phyloP scores from a whole-genome alignment of 495 filamentous ascomycete species.

The Aspergillus hancockii region DNA sequence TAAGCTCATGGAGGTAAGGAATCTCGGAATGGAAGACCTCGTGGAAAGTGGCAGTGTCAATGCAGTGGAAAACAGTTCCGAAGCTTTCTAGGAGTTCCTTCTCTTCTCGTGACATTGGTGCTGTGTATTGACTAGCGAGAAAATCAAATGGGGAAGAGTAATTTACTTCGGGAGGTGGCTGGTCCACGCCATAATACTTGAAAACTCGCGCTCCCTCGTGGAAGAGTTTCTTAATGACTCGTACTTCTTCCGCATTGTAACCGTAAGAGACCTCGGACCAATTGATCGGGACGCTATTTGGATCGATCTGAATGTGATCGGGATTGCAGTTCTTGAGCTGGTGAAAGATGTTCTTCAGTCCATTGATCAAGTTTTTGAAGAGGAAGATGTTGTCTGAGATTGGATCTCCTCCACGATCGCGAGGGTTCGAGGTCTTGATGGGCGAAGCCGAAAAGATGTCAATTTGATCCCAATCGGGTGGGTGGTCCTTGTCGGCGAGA shows the following conservation, averaged over 20 bases:
- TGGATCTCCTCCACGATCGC: conserved; percentile 87
- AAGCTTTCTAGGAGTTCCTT: conserved; percentile 98
- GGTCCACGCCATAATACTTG: conserved; percentile 89
- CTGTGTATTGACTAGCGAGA: conserved; percentile 88
- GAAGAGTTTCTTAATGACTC: conserved; percentile 95
- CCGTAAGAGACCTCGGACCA: conserved; percentile 97
- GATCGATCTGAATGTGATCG: conserved; percentile 62
- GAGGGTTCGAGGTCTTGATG: conserved; percentile 91
- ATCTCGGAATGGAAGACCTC: conserved; percentile 98
- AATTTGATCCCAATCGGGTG: conserved; percentile 94
- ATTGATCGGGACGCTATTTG: conserved; percentile 75
- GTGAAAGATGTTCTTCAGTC: conserved; percentile 95
- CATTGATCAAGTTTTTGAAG: conserved; percentile 97
- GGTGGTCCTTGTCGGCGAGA: conserved; percentile 74
- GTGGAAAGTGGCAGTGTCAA: conserved; percentile 97
- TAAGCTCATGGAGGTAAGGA: conserved; percentile 93
- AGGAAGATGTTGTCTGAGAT: conserved; percentile 98
- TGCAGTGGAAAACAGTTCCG: conserved; percentile 96
- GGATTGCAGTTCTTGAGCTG: conserved; percentile 91
- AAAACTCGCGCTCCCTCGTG: conserved; percentile 95
- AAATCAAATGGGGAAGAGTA: conserved; percentile 82
- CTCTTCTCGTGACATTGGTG: conserved; percentile 89
- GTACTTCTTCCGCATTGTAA: conserved; percentile 95
- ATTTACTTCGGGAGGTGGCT: conserved; percentile 70
- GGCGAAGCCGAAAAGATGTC: conserved; percentile 96